Evolutionary conservation across 495 filamentous ascomycete genomes (phyloP), one percentile per base, ranked within the genome.

Genomic region (Aspergillus bertholletiae): DNA sequence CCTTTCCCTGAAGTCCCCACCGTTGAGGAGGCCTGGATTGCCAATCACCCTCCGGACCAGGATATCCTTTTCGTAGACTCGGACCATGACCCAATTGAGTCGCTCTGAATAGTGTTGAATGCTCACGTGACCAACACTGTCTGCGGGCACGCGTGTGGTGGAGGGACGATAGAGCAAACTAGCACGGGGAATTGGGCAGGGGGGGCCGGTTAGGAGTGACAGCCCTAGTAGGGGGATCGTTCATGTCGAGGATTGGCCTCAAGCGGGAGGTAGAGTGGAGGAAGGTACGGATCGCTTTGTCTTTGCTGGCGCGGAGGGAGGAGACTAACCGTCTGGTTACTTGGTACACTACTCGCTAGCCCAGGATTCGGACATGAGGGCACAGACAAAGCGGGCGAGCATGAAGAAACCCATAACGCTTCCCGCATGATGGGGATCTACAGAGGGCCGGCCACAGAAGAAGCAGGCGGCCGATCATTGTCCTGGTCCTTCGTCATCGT

Each of bases 141-240:
- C 56, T 65, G 62, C 62, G 58, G 58, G 58, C 59, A 49, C 23
- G 50, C 56, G 50, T 47, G 20, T 52, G 56, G 54, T 49, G 53
- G 43, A 44, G 34, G 32, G 43, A 8, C 17, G n/a, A 22, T 24
- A 11, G 46, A 24, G 35, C 32, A 43, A 21, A 43, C 22, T 43
- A 43, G 39, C 18, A 43, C 39, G 18, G 39, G 20, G 20, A 13
- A 9, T 22, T 18, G 20, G 18, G 11, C 18, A 43, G 39, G 39
- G 39, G 39, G 17, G 2, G 2, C 12, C 2, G 34, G 13, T 12
- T 43, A 21, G 39, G 39, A 49, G 21, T 6, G 46, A 49, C 3
- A 8, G 30, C 27, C 27, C 39, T 21, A 43, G 18, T 22, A n/a
- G n/a, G 35, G 35, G 49, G 34, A 41, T 17, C 35, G 50, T 28